Percentiles rank a stretch among this genome's conserved stretches.
These are phyloP conservation scores for Odontarrhena argentea DNA, from an alignment of 345 rosid genomes.

Conservation along the genomic window DNA sequence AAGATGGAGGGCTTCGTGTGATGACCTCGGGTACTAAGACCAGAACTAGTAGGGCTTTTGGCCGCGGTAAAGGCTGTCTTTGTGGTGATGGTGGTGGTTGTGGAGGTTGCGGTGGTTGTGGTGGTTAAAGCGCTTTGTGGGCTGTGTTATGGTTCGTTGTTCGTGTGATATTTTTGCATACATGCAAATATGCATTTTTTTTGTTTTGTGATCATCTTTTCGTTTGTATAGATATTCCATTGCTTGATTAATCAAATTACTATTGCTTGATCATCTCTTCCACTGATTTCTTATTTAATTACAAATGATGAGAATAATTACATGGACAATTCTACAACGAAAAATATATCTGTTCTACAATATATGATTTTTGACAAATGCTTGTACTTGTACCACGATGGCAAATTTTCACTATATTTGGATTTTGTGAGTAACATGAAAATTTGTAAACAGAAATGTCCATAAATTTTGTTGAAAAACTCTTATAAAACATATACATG, in stretches of 20 bases:
- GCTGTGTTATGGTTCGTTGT: conserved; percentile 16
- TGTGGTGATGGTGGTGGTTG: conserved; percentile 23
- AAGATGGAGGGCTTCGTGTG: conserved; percentile 36
- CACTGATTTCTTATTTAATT: too few species aligned
- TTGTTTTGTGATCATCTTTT: conserved; percentile 5
- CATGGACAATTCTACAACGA: too few species aligned
- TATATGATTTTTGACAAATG: too few species aligned
- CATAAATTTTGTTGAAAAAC: too few species aligned
- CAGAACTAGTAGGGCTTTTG: conserved; percentile 29
- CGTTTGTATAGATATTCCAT: neutral
- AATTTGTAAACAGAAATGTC: too few species aligned
- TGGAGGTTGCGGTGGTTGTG: conserved; percentile 29
- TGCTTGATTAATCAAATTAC: neutral
- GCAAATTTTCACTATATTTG: neutral
- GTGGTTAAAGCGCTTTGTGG: conserved; percentile 2
- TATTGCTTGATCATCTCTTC: neutral
- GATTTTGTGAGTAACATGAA: conserved; percentile 1
- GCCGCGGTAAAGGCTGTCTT: conserved; percentile 26
- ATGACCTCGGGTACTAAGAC: conserved; percentile 22
- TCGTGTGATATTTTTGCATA: conserved; percentile 1
- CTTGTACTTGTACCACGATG: too few species aligned
- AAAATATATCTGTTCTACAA: too few species aligned
- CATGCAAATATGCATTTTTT: neutral
- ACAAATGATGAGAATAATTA: too few species aligned
- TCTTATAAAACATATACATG: too few species aligned